These are phyloP conservation scores for Verticillium klebahnii DNA, from an alignment of 2,329 filamentous ascomycete species.

Conservation along the genomic window DNA sequence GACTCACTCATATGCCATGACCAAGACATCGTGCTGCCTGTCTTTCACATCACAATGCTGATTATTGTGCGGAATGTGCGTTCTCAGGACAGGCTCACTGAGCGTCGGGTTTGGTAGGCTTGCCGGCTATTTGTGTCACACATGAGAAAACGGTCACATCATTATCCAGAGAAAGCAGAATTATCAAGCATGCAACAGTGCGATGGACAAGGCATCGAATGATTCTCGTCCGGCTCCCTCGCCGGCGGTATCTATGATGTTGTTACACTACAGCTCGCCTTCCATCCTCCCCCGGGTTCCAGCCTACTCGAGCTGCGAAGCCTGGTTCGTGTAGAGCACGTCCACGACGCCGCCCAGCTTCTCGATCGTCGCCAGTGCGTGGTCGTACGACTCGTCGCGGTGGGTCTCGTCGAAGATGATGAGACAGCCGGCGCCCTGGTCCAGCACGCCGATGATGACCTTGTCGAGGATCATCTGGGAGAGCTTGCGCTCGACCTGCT, in stretches of 20 bases:
- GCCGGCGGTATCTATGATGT: slow-evolving; percentile 1
- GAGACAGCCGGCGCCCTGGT: slow-evolving; percentile 95
- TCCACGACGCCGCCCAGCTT: slow-evolving; percentile 97
- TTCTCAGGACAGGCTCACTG: too few relatives aligned
- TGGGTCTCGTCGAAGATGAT: slow-evolving; percentile 96
- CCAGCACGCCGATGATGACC: slow-evolving; percentile 94
- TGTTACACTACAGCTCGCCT: slow-evolving; percentile 3
- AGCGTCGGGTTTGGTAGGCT: too few relatives aligned
- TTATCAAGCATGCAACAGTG: neutral
- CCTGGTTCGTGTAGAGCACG: slow-evolving; percentile 96
- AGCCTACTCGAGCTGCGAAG: slow-evolving; percentile 77
- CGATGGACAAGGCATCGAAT: neutral
- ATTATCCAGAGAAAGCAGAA: neutral
- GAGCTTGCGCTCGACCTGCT: slow-evolving; percentile 96
- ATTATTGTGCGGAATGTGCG: too few relatives aligned
- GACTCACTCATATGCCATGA: too few relatives aligned
- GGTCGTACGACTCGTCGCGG: slow-evolving; percentile 89
- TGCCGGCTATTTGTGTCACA: neutral
- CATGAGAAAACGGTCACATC: neutral
- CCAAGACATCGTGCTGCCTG: neutral
- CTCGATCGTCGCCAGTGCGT: slow-evolving; percentile 89
- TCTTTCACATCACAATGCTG: too few relatives aligned
- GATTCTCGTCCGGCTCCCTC: neutral
- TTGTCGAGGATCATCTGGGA: slow-evolving; percentile 99
- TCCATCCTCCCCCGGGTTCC: neutral